These are phyloP conservation scores for Pythium phragmitis DNA, from an alignment of 352 stramenopile species.

Conservation along the genomic window DNA sequence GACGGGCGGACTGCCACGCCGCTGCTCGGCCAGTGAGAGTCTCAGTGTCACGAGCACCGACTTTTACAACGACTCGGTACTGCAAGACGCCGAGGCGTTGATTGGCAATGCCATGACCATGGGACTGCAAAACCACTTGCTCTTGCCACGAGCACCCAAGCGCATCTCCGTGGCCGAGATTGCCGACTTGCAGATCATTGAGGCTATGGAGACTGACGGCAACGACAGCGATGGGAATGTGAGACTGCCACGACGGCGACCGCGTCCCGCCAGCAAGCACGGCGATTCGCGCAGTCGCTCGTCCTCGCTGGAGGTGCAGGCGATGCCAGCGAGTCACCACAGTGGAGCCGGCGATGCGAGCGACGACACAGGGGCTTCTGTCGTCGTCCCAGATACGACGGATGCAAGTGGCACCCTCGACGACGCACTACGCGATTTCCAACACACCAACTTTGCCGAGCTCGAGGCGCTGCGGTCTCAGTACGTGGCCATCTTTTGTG, in stretches of 20 bases:
- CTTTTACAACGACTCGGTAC: slow-evolving; percentile 48
- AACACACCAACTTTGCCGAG: slow-evolving; percentile 24
- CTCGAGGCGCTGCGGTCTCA: slow-evolving; percentile 42
- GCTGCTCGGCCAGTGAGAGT: slow-evolving; percentile 17
- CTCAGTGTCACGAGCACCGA: slow-evolving; percentile 24
- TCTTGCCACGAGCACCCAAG: slow-evolving; percentile 47
- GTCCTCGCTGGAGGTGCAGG: slow-evolving; percentile 18
- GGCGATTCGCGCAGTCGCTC: slow-evolving; percentile 15
- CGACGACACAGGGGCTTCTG: neutral
- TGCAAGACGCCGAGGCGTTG: slow-evolving; percentile 66
- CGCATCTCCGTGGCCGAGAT: slow-evolving; percentile 70
- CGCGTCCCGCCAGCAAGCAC: slow-evolving; percentile 8
- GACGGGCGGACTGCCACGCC: neutral
- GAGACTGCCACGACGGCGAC: neutral
- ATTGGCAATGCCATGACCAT: slow-evolving; percentile 75
- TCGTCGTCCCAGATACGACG: neutral
- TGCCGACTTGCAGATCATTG: slow-evolving; percentile 65
- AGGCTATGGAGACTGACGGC: slow-evolving; percentile 33
- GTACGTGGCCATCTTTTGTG: slow-evolving; percentile 71
- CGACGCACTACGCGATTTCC: slow-evolving; percentile 52
- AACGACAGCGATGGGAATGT: neutral
- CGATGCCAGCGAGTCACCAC: slow-evolving; percentile 6
- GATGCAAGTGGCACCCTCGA: slow-evolving; percentile 36
- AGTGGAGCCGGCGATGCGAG: slow-evolving; percentile 4
- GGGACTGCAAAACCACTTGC: slow-evolving; percentile 55